Base-by-base conservation (phyloP, 2,329 filamentous ascomycete genomes). In the Biscogniauxia marginata region DNA sequence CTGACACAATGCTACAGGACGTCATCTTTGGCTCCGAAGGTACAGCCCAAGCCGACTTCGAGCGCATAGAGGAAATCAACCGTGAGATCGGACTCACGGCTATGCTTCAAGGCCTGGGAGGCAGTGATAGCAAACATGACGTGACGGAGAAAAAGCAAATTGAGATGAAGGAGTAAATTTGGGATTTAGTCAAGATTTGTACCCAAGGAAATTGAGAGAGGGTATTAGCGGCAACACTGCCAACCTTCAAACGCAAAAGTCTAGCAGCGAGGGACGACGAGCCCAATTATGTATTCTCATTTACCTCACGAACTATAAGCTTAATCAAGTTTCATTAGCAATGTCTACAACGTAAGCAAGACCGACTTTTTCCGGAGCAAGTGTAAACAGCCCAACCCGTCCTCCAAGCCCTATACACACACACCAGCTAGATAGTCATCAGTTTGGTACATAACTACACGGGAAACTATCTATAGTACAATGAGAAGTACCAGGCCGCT, bases 31-130 rank as follows among this genome's bases (percentile, higher is more conserved):
- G 85, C 11, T 84, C 81, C 3, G 81, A 85, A 58, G 86, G 87
- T n/a, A 80, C 83, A 2, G 87, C 87, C 0, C 79, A 83, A 49
- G 84, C 85, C 1, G 87, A 91, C 66, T 78, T 82, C 52, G 85
- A 88, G 72, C 81, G 88, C 23, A 90, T 90, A 85, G 79, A 80
- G n/a, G 84, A 88, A 69, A 89, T 91, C 65, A 87, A 90, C 68
- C 74, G 76, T 25, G 87, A 90, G 64, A 85, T 91, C 59, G 88
- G 88, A 0, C 74, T 90, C 1, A 75, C 70, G 1, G 70, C 71
- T n/a, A 69, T 79, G 60, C 63, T 78, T 11, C 65, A 69, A 3
- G 69, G 64, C 7, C 49, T 67, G 4, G 59, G 56, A 2, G 45
- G 57, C 7, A 61, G 59, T 13, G 62, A 56, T 21, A 65, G 64